phyloP scores from a whole-genome alignment of 768 basidiomycete genomes.

The Dictyophora rubrovolvata region DNA sequence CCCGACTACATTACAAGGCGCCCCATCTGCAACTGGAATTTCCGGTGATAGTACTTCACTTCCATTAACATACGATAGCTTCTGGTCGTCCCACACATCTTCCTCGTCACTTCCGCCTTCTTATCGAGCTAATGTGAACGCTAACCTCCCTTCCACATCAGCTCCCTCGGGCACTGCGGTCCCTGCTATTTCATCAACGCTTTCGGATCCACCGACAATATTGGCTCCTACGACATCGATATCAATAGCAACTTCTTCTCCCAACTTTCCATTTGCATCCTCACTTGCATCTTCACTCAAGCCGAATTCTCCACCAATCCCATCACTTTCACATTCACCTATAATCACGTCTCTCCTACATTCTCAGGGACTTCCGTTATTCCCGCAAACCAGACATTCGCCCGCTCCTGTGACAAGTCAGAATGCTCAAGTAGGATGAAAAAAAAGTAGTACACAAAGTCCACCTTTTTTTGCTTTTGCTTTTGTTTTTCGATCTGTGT shows the following conservation, averaged over 20 bases:
- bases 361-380: background rate
- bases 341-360: background rate
- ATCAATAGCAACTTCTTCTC: background rate
- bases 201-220: background rate
- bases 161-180: background rate
- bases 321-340: background rate
- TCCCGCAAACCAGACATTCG: background rate
- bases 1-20: conserved; percentile 1
- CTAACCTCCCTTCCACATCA: background rate
- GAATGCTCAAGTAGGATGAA: background rate
- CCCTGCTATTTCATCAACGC: background rate
- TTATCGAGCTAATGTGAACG: background rate
- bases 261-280: background rate
- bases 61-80: conserved; percentile 48
- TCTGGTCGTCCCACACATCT: conserved; percentile 46
- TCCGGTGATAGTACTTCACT: conserved; percentile 21
- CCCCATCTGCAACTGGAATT: conserved; percentile 10
- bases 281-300: background rate
- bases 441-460: too few species aligned
- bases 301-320: background rate
- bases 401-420: background rate
- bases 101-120: background rate
- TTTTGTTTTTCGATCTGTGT: too few species aligned
- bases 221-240: background rate
- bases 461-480: too few species aligned